Conservation (phyloP, 2,329 filamentous ascomycete species). For the Neoascochyta sp. region DNA sequence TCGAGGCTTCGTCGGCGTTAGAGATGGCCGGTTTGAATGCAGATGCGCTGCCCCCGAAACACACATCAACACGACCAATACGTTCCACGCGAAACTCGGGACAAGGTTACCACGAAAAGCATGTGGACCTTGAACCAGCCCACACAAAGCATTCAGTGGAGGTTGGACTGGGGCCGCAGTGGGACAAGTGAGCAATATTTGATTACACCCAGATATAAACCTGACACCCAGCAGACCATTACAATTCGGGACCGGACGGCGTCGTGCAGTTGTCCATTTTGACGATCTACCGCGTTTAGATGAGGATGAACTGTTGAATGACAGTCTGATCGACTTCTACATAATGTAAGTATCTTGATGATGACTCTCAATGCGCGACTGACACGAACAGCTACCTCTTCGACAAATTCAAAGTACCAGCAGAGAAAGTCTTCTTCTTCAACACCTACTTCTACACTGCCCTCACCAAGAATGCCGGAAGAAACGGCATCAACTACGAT, state of each 20-base stretch:
- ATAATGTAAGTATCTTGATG: constrained; percentile 52
- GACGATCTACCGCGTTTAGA: constrained; percentile 74
- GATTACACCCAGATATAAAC: no score
- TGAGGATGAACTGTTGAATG: constrained; percentile 83
- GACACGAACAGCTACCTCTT: constrained; percentile 20
- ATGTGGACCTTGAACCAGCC: no score
- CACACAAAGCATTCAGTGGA: constrained; percentile 5
- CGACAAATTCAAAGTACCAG: constrained; percentile 42
- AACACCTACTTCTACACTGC: constrained; percentile 86
- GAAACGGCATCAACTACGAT: constrained; percentile 69
- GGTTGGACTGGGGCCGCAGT: constrained; percentile 25
- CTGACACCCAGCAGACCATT: no score
- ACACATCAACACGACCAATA: no score
- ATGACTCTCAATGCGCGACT: background rate
- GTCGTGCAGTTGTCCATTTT: constrained; percentile 65
- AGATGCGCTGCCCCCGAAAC: no score
- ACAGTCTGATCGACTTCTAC: constrained; percentile 88
- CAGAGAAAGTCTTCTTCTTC: constrained; percentile 77
- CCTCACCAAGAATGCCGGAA: constrained; percentile 50
- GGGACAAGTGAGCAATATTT: constrained; percentile 25
- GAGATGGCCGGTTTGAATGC: no score
- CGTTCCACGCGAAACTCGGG: no score
- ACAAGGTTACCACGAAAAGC: no score
- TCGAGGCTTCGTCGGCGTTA: no score
- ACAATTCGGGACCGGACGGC: no score